Percentiles rank a stretch among this genome's conserved stretches.
phyloP scores from a whole-genome alignment of 768 basidiomycete genomes.

The Boletus vermiculosoides region DNA sequence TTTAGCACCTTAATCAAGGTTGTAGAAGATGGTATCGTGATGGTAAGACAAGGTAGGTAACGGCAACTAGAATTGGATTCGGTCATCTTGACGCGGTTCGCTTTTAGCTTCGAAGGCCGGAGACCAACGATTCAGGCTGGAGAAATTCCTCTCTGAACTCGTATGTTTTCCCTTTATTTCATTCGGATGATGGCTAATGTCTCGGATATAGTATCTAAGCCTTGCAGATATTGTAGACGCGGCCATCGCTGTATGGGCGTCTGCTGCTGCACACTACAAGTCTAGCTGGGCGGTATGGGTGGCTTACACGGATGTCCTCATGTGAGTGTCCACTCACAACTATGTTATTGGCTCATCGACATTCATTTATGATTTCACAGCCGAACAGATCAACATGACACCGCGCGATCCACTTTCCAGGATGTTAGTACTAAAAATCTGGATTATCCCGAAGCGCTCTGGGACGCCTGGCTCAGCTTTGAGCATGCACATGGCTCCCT shows the following conservation, averaged over 20 bases:
- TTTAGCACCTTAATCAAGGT: conserved; percentile 54
- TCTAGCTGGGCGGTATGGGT: conserved; percentile 75
- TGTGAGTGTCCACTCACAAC: conserved; percentile 43
- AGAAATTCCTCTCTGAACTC: conserved; percentile 75
- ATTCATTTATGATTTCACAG: conserved; percentile 29
- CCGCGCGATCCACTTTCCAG: conserved; percentile 65
- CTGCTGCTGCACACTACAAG: conserved; percentile 63
- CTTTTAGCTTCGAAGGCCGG: conserved; percentile 58
- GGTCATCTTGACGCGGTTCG: not conserved
- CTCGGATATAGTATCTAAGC: conserved; percentile 42
- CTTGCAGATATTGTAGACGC: conserved; percentile 50
- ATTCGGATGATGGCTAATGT: not conserved
- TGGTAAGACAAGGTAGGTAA: conserved; percentile 55
- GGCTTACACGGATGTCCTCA: conserved; percentile 68
- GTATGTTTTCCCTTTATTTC: conserved; percentile 46
- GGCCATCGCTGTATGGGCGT: conserved; percentile 61
- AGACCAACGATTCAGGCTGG: conserved; percentile 75
- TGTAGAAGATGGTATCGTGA: conserved; percentile 61
- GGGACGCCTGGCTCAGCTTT: conserved; percentile 88
- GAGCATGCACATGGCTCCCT: conserved; percentile 81
- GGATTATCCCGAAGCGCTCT: conserved; percentile 95
- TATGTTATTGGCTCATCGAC: not conserved
- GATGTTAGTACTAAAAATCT: conserved; percentile 68
- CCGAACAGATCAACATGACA: conserved; percentile 51
- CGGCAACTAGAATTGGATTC: not conserved